Base-by-base conservation (phyloP, 23 red algal genomes). In the Pyropia yezoensis region DNA sequence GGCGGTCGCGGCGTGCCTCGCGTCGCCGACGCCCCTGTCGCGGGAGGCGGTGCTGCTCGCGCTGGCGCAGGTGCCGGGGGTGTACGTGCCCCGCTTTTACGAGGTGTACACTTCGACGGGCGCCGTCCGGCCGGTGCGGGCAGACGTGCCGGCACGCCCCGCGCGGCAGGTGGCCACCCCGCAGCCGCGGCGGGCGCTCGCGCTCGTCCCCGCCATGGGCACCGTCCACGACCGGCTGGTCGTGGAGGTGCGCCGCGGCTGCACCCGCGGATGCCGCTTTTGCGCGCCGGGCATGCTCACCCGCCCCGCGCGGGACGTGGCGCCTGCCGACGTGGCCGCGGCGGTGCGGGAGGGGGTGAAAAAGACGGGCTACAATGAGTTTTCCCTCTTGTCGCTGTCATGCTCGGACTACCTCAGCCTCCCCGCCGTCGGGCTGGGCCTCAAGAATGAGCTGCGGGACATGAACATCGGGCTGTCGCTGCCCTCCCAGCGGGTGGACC, bases 251-350 rank as follows among this genome's bases (percentile, higher is more conserved):
- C 84, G 84, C 1, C 63, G 84, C 8, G 84, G 84, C 14, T 89
- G 84, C 51, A 89, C 84, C 32, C 63, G 84, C 11, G 84, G 84
- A 51, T 89, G 72, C 68, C 74, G 84, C 27, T 89, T 89, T 52
- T 89, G 84, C 74, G 50, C 74, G 51, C 84, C 84, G 45, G 84
- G 84, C 25, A 89, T 80, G 74, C 57, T 89, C 19, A 74, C 77
- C 57, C 73, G 84, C 18, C 84, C 84, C 26, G 84, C 84, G 33
- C 70, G 84, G 12, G 84, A 89, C 66, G 84, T 89, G 13, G 57
- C 24, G 5, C 84, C 84, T 3, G 74, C 70, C 22, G 59, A 54
- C 14, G 84, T 89, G 17, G 66, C 70, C 57, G 50, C 57, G 56
- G 77, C 75, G 21, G 84, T 78, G 7, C 69, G 70, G 19, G 64